A percentile compares a stretch with the other conserved stretches of the same genome.
Evolutionary conservation across 192 early-diverging fungal species (phyloP).

Genomic region (Backusella tarrabulga): DNA sequence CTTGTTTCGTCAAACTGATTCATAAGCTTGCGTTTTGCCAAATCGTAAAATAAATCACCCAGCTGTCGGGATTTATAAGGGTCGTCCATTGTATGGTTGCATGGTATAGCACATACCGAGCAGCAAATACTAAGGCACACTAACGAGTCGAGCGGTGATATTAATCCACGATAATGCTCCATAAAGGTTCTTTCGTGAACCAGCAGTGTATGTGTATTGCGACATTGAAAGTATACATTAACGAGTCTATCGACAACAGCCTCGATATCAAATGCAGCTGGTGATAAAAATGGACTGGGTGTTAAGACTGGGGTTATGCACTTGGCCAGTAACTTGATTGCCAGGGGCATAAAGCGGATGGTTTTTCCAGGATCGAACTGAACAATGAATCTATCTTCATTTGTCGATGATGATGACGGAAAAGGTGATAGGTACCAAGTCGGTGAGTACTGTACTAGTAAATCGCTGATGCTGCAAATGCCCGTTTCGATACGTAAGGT

Average conservation of each 20-base stretch:
- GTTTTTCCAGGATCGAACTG: neutral
- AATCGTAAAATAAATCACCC: neutral
- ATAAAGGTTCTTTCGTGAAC: neutral
- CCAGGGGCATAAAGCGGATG: neutral
- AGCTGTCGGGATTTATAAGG: neutral
- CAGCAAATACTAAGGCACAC: neutral
- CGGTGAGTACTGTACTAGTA: neutral
- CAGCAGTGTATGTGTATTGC: neutral
- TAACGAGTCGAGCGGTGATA: neutral
- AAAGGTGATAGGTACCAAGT: neutral
- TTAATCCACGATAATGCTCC: neutral
- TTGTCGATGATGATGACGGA: neutral
- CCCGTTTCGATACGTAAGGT: neutral
- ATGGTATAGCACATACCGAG: neutral
- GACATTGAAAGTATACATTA: neutral
- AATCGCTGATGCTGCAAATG: neutral
- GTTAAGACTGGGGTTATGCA: neutral
- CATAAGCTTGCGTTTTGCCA: neutral
- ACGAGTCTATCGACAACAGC: neutral
- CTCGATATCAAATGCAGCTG: neutral
- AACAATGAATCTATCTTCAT: neutral
- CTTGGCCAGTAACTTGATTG: neutral
- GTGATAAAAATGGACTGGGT: neutral
- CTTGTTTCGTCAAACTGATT: neutral
- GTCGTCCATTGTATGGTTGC: neutral